Conservation (phyloP, 441 rosid species). For the Erysimum cheiri region DNA sequence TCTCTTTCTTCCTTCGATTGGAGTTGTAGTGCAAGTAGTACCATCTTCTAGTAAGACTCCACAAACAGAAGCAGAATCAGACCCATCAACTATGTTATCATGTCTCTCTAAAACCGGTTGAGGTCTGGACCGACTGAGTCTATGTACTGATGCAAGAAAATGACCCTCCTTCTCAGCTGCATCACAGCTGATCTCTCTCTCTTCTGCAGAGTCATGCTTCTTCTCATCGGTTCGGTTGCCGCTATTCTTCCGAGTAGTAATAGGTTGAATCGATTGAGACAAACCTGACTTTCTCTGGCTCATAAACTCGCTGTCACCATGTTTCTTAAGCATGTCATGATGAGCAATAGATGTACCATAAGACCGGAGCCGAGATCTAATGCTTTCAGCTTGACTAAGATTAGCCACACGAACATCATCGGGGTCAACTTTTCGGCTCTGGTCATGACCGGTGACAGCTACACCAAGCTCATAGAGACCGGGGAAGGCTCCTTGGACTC, state of each 20-base stretch:
- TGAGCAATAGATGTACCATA: slow-evolving; percentile 75
- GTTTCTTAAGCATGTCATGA: slow-evolving; percentile 56
- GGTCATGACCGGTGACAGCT: slow-evolving; percentile 36
- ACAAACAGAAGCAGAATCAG: slow-evolving; percentile 48
- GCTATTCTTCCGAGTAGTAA: slow-evolving; percentile 44
- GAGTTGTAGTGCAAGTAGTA: slow-evolving; percentile 51
- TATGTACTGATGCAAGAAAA: slow-evolving; percentile 48
- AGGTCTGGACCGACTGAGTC: slow-evolving; percentile 60
- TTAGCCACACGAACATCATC: slow-evolving; percentile 52
- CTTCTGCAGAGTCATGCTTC: slow-evolving; percentile 36
- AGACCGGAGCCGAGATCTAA: slow-evolving; percentile 63
- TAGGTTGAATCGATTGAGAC: slow-evolving; percentile 47
- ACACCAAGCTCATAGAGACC: slow-evolving; percentile 77
- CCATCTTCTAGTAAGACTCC: slow-evolving; percentile 61
- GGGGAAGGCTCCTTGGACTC: slow-evolving; percentile 60
- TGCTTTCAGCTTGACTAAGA: slow-evolving; percentile 73
- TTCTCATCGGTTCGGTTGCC: slow-evolving; percentile 55
- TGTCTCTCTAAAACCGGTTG: slow-evolving; percentile 51
- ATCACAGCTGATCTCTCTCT: slow-evolving; percentile 28
- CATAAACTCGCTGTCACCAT: slow-evolving; percentile 38
- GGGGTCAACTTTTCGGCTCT: slow-evolving; percentile 42
- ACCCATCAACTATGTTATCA: slow-evolving; percentile 30
- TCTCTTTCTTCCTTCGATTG: slow-evolving; percentile 63
- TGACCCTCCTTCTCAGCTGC: slow-evolving; percentile 45
- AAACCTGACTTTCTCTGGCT: slow-evolving; percentile 31